Conservation (phyloP, 768 basidiomycete species). For the Trametes sanguinea region DNA sequence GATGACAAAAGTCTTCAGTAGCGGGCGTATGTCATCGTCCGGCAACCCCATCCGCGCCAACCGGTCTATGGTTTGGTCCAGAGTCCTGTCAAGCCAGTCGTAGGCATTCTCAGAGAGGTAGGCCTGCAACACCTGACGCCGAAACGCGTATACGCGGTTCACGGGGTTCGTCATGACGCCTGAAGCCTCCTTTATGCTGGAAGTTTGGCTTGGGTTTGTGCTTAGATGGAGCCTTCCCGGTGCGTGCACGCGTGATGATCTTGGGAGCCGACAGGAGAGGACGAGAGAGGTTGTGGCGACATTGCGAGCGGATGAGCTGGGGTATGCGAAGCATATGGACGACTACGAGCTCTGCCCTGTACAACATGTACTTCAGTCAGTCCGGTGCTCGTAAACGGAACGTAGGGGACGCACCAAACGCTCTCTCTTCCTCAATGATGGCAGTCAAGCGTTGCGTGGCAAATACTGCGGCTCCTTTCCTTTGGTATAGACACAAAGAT, state of each 20-base stretch:
- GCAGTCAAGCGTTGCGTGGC: too few relatives aligned
- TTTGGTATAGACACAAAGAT: too few relatives aligned
- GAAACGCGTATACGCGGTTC: neutral
- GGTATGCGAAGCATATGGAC: conserved; percentile 10
- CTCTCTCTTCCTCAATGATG: too few relatives aligned
- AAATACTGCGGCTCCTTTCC: too few relatives aligned
- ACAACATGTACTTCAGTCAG: neutral
- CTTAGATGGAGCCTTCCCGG: neutral
- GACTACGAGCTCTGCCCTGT: neutral
- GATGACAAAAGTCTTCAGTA: conserved; percentile 46
- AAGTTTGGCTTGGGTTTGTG: neutral
- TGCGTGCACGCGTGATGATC: neutral
- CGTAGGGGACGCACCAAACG: neutral
- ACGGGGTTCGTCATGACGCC: neutral
- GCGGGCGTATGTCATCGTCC: conserved; percentile 35
- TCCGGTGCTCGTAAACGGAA: neutral
- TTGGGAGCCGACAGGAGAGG: neutral
- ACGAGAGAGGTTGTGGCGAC: neutral
- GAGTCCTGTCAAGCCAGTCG: conserved; percentile 39
- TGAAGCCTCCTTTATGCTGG: neutral
- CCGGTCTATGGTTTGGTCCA: conserved; percentile 35
- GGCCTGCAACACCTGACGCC: conserved; percentile 18
- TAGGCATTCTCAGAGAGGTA: conserved; percentile 42
- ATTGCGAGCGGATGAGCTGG: neutral
- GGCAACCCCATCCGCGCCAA: conserved; percentile 54